Conservation (phyloP, 495 filamentous ascomycete genomes). For the Schizothecium vesticola region DNA sequence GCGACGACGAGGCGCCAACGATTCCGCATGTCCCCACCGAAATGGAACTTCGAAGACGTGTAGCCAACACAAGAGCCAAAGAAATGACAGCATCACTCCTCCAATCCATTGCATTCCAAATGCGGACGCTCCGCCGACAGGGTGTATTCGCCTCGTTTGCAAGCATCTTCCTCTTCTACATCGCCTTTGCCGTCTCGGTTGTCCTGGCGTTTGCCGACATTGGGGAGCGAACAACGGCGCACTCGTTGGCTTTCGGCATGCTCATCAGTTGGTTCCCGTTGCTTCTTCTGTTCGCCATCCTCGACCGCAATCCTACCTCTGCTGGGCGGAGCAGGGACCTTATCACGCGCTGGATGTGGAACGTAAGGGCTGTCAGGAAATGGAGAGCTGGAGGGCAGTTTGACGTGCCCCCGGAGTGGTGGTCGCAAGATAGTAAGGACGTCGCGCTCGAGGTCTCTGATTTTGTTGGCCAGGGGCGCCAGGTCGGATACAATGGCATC, state of each 20-base stretch:
- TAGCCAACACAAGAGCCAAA: too few species aligned
- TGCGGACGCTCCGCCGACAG: slow-evolving; percentile 10
- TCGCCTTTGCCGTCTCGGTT: slow-evolving; percentile 39
- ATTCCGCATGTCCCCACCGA: too few species aligned
- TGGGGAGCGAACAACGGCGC: slow-evolving; percentile 36
- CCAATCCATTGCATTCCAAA: slow-evolving; percentile 2
- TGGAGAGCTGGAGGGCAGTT: background rate
- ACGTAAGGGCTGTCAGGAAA: slow-evolving; percentile 10
- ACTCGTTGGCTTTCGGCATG: slow-evolving; percentile 44
- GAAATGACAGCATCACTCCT: background rate
- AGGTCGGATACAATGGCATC: slow-evolving; percentile 40
- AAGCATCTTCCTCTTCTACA: slow-evolving; percentile 18
- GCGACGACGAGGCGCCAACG: background rate
- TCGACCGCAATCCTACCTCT: slow-evolving; percentile 46
- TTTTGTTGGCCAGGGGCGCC: slow-evolving; percentile 47
- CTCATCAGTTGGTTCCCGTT: slow-evolving; percentile 46
- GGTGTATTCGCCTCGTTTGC: slow-evolving; percentile 5
- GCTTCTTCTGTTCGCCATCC: slow-evolving; percentile 40
- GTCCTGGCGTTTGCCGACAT: slow-evolving; percentile 38
- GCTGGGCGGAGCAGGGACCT: slow-evolving; percentile 21
- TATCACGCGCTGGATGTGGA: slow-evolving; percentile 14
- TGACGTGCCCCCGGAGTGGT: too few species aligned
- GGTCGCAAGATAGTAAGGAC: too few species aligned
- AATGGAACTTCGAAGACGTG: too few species aligned
- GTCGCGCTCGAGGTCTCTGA: background rate